Evolutionary conservation across 2,329 filamentous ascomycete genomes (phyloP).

Genomic region (Dryadomyces quercivorus): DNA sequence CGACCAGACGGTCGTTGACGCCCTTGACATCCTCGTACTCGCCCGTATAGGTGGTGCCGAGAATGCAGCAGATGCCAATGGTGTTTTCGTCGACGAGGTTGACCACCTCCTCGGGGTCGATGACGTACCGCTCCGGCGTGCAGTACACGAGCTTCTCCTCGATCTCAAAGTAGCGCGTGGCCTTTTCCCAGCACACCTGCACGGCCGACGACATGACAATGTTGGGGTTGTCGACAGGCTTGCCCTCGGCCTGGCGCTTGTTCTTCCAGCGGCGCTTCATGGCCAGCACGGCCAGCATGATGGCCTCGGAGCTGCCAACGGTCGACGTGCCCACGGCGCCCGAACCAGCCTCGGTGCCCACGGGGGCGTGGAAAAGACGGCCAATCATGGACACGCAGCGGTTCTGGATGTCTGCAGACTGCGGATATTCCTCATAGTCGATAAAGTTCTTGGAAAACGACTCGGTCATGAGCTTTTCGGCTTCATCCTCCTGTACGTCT

Average conservation of each 20-base stretch:
- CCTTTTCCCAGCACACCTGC: slow-evolving; percentile 96
- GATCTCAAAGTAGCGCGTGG: slow-evolving; percentile 78
- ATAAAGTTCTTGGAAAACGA: slow-evolving; percentile 93
- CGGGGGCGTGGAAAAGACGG: slow-evolving; percentile 72
- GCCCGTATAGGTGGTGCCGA: slow-evolving; percentile 90
- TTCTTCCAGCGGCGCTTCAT: slow-evolving; percentile 97
- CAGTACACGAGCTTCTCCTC: slow-evolving; percentile 74
- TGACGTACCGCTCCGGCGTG: slow-evolving; percentile 44
- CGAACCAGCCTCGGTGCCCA: slow-evolving; percentile 31
- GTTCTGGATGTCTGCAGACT: slow-evolving; percentile 77
- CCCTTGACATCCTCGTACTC: slow-evolving; percentile 91
- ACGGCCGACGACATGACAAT: slow-evolving; percentile 93
- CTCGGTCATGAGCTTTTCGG: slow-evolving; percentile 89
- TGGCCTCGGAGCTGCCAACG: slow-evolving; percentile 81
- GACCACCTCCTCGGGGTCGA: slow-evolving; percentile 51
- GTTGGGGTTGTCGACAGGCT: slow-evolving; percentile 71
- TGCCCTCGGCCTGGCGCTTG: slow-evolving; percentile 69
- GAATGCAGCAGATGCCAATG: slow-evolving; percentile 84
- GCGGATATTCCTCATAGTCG: slow-evolving; percentile 76
- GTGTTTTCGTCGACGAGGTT: slow-evolving; percentile 53
- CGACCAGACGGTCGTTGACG: slow-evolving; percentile 74
- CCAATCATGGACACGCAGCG: slow-evolving; percentile 88
- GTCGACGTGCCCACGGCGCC: slow-evolving; percentile 77
- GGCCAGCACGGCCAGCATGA: slow-evolving; percentile 70
- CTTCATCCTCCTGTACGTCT: slow-evolving; percentile 67